phyloP scores from a whole-genome alignment of 1,284 basidiomycete genomes.

The Apiotrichum sp. region DNA sequence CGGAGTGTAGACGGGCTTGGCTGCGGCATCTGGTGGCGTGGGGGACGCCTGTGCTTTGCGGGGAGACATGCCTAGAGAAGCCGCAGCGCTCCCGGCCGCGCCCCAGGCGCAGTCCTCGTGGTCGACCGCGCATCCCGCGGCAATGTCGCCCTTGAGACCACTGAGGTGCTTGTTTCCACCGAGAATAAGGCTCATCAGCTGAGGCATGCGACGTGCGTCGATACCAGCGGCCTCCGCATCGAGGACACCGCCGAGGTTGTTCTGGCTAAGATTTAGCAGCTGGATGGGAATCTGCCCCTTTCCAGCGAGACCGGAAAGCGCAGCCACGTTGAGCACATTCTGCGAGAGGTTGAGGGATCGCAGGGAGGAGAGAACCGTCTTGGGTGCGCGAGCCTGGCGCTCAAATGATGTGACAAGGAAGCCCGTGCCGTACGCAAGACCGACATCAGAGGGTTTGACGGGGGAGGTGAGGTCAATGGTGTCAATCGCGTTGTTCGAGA shows the following conservation, averaged over 20 bases:
- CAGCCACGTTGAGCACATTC: slow-evolving; percentile 27
- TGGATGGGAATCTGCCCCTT: slow-evolving; percentile 20
- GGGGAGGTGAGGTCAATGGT: slow-evolving; percentile 32
- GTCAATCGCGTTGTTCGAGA: slow-evolving; percentile 39
- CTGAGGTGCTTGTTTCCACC: slow-evolving; percentile 25
- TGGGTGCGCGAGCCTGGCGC: slow-evolving; percentile 21
- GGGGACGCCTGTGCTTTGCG: not conserved
- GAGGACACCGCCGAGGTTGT: slow-evolving; percentile 27
- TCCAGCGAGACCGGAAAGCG: slow-evolving; percentile 18
- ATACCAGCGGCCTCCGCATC: slow-evolving; percentile 20
- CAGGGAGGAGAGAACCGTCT: slow-evolving; percentile 28
- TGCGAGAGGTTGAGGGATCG: slow-evolving; percentile 31
- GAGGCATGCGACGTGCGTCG: slow-evolving; percentile 20
- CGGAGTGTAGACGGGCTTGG: slow-evolving; percentile 3
- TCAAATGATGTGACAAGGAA: slow-evolving; percentile 41
- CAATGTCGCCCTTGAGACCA: slow-evolving; percentile 21
- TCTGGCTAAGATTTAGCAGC: slow-evolving; percentile 31
- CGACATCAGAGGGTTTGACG: slow-evolving; percentile 36
- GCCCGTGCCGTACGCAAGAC: slow-evolving; percentile 38
- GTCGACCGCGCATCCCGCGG: slow-evolving; percentile 21
- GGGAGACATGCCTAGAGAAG: not conserved
- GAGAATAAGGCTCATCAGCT: slow-evolving; percentile 25
- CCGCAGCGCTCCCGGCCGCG: not conserved
- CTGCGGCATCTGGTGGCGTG: not conserved
- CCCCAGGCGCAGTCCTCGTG: slow-evolving; percentile 25